These are phyloP conservation scores for Aspergillus fructus DNA, from an alignment of 2,329 filamentous ascomycete genomes.

Conservation along the genomic window DNA sequence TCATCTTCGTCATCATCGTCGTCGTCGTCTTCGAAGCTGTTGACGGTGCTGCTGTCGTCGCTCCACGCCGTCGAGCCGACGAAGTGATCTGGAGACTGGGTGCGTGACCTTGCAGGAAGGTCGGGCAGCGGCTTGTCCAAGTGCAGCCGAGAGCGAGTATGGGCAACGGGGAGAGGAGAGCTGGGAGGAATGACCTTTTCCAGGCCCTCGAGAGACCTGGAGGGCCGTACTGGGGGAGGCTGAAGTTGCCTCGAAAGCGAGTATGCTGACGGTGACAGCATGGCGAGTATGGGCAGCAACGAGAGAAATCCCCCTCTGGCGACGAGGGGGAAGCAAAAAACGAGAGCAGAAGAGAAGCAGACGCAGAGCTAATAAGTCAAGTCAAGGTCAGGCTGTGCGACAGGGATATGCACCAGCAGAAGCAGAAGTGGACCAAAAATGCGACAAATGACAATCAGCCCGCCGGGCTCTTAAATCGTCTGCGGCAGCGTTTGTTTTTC, in stretches of 20 bases:
- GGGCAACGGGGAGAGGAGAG: constrained; percentile 1
- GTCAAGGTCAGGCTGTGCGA: constrained; percentile 2
- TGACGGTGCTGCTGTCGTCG: constrained; percentile 28
- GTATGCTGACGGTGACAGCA: too few species aligned
- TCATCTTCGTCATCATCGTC: constrained; percentile 6
- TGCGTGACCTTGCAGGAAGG: constrained; percentile 27
- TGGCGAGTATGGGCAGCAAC: too few species aligned
- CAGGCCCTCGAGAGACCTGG: constrained; percentile 37
- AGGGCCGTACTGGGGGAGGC: constrained; percentile 34
- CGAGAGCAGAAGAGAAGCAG: not conserved
- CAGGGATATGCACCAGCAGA: not conserved
- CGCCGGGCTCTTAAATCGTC: not conserved
- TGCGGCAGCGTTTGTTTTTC: constrained; percentile 4
- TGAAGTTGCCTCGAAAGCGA: too few species aligned
- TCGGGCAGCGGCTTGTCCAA: constrained; percentile 35
- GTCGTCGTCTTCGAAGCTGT: constrained; percentile 19
- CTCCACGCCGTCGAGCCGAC: constrained; percentile 30
- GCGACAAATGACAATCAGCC: not conserved
- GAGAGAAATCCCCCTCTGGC: not conserved
- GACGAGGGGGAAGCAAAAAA: not conserved
- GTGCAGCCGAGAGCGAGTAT: constrained; percentile 21
- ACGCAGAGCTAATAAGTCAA: not conserved
- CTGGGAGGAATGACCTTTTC: constrained; percentile 36
- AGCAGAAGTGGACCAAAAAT: constrained; percentile 8
- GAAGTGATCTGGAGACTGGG: not conserved